Conservation (phyloP, 495 filamentous ascomycete genomes). For the Tricharina praecox region DNA sequence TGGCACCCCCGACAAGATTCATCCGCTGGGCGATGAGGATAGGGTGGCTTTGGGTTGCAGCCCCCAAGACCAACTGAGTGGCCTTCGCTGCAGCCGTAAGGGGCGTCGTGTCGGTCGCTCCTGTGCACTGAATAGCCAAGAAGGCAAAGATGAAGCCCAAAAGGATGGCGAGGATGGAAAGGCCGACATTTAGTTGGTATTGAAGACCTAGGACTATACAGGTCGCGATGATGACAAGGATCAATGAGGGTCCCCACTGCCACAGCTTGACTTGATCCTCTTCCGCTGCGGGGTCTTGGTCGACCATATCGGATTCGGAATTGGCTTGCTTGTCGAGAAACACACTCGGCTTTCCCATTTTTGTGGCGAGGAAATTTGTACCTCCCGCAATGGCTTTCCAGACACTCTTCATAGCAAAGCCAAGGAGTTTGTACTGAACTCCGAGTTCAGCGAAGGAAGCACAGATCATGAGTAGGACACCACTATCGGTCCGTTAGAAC, state of each 20-base stretch:
- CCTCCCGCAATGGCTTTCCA: conserved; percentile 33
- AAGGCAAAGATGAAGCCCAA: conserved; percentile 54
- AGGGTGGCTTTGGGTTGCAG: conserved; percentile 35
- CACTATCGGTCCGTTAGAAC: too few species aligned
- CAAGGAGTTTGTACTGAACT: conserved; percentile 45
- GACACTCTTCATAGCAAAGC: conserved; percentile 34
- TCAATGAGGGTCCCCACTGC: conserved; percentile 41
- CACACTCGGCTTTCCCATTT: conserved; percentile 31
- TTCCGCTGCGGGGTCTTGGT: conserved; percentile 37
- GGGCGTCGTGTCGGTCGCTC: conserved; percentile 46
- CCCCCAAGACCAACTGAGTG: conserved; percentile 50
- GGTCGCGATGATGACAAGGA: conserved; percentile 36
- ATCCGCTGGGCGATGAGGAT: conserved; percentile 38
- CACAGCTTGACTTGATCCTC: conserved; percentile 44
- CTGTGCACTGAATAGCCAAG: conserved; percentile 47
- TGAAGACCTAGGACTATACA: conserved; percentile 45
- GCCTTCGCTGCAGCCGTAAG: conserved; percentile 49
- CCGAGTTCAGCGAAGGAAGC: conserved; percentile 43
- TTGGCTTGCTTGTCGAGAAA: conserved; percentile 42
- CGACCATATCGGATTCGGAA: conserved; percentile 41
- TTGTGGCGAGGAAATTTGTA: conserved; percentile 29
- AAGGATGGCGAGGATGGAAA: conserved; percentile 43
- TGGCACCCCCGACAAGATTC: conserved; percentile 46
- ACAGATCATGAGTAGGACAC: conserved; percentile 48
- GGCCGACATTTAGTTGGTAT: conserved; percentile 43